phyloP scores from a whole-genome alignment of 495 filamentous ascomycete species.

The Daldinia caldariorum region DNA sequence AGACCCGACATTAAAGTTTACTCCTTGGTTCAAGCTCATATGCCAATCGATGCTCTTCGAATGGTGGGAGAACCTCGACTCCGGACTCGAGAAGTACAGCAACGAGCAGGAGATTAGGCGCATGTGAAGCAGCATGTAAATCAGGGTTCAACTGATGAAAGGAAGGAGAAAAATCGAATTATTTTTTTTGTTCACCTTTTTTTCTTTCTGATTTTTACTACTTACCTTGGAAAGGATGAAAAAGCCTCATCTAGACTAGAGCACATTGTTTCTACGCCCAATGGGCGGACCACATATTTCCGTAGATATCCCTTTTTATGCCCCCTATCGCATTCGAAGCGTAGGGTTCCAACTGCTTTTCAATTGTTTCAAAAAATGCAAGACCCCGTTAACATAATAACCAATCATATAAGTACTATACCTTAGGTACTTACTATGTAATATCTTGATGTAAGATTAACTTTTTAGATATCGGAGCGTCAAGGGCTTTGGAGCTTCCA shows the following conservation, averaged over 20 bases:
- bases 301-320: constrained; percentile 3
- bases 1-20: constrained; percentile 83
- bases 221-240: not conserved
- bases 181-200: not conserved
- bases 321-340: constrained; percentile 7
- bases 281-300: not conserved
- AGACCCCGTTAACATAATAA: constrained; percentile 21
- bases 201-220: not conserved
- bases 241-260: constrained; percentile 3
- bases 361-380: constrained; percentile 32
- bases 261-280: not conserved
- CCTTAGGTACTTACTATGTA: constrained; percentile 6
- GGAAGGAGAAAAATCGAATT: not conserved
- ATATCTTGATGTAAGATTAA: constrained; percentile 4
- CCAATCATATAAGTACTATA: constrained; percentile 16
- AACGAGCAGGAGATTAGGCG: constrained; percentile 87
- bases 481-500: not conserved
- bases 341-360: constrained; percentile 22
- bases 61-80: constrained; percentile 93
- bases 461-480: not conserved
- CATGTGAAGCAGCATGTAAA: constrained; percentile 71
- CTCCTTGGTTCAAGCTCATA: constrained; percentile 99
- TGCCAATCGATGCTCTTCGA: constrained; percentile 97
- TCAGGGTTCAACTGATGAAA: not conserved
- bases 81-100: constrained; percentile 82